Evolutionary conservation across 2,329 filamentous ascomycete species (phyloP).

Genomic region (Fusarium pseudoanthophilum): DNA sequence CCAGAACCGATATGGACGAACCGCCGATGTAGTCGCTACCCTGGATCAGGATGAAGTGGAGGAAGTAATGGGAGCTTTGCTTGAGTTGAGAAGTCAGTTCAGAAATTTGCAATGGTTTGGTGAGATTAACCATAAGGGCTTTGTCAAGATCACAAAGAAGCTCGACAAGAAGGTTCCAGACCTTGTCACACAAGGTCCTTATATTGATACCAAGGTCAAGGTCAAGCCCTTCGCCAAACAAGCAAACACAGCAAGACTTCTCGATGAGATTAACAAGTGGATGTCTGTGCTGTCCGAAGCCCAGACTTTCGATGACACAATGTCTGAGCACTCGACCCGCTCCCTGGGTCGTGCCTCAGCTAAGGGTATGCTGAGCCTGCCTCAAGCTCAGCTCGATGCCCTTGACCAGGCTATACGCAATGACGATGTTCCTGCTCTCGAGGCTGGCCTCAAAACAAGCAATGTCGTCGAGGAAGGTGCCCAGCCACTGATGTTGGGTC

Average conservation of each 20-base stretch:
- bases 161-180: constrained; percentile 91
- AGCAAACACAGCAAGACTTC: constrained; percentile 58
- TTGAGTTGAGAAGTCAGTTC: constrained; percentile 87
- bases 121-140: constrained; percentile 93
- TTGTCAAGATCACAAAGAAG: constrained; percentile 99
- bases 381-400: constrained; percentile 73
- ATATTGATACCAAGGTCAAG: constrained; percentile 91
- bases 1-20: constrained; percentile 85
- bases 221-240: constrained; percentile 87
- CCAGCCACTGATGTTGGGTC: constrained; percentile 78
- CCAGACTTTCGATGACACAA: constrained; percentile 79
- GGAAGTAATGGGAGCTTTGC: constrained; percentile 87
- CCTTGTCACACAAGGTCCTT: constrained; percentile 81
- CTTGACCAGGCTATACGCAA: constrained; percentile 77
- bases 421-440: constrained; percentile 70
- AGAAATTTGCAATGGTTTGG: constrained; percentile 97
- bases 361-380: constrained; percentile 78
- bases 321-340: constrained; percentile 77
- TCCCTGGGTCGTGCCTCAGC: constrained; percentile 82
- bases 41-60: constrained; percentile 90
- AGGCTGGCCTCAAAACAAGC: constrained; percentile 67
- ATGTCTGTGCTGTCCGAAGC: constrained; percentile 83
- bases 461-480: constrained; percentile 58
- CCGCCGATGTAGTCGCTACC: constrained; percentile 73
- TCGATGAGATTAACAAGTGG: constrained; percentile 86